Evolutionary conservation across 1,139 yeast species (phyloP), one percentile per base, ranked within the genome.

Genomic region (Geotrichum australiense): DNA sequence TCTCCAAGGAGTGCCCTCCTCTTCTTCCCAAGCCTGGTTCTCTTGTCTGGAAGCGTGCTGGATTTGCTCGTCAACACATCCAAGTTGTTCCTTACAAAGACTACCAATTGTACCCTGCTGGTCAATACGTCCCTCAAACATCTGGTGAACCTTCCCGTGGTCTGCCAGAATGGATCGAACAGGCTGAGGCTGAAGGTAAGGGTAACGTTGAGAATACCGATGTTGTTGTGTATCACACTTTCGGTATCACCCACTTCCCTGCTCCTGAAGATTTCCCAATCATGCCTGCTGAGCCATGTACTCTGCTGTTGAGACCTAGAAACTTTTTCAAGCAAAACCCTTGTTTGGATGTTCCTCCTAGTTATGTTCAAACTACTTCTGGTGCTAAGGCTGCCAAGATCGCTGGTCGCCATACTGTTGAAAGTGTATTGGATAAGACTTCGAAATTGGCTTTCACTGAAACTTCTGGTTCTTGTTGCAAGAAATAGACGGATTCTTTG

Each of bases 241-340:
- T n/a, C n/a, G n/a, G 93, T 56, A 74, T 82, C 51, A 79, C 91
- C 33, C 94, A 82, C 59, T 79, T 81, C 74, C 94, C 94, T 48
- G 78, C 89, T 10, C 91, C 93, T 48, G 93, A 82, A 67, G 94
- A 82, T 64, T 83, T 81, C 79, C 91, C 93, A 47, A 76, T 83
- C 52, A 82, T 82, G 93, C 93, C 93, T 39, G 80, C 87, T 30
- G 94, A 82, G 65, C 80, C 84, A 55, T 78, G 80, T 56, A 76
- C 80, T 48, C 69, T 83, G 53, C 69, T 79, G 68, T 68, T 82
- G 61, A 74, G 91, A 62, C 93, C 93, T 53, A 73, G 91, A 61
- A 78, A 82, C 63, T 76, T 82, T 66, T 82, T 82, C 70, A 65
- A 70, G 31, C 83, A 78, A 61, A 82, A 81, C 60, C 93, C 94